A percentile compares a stretch with the other conserved stretches of the same genome.
phyloP scores from a whole-genome alignment of 306 rosid species.

The Lagenaria siceraria region DNA sequence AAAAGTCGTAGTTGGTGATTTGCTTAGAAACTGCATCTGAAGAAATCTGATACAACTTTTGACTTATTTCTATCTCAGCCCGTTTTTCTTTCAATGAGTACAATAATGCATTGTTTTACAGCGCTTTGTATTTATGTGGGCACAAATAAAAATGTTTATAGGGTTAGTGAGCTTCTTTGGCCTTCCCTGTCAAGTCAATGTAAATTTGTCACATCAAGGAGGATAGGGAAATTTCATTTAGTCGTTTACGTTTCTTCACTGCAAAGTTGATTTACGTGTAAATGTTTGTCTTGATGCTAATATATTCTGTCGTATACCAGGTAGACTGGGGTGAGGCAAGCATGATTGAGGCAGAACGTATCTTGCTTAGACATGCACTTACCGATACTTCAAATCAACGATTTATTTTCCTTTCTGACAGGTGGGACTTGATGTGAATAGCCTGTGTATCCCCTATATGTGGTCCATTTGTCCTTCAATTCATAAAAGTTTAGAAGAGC shows the following conservation, averaged over 20 bases:
- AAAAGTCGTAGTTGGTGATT: background rate
- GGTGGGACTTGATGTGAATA: slow-evolving; percentile 48
- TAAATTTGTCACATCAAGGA: background rate
- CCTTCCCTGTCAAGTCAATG: background rate
- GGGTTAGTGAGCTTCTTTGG: background rate
- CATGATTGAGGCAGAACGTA: slow-evolving; percentile 92
- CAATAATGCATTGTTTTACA: background rate
- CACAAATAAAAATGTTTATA: background rate
- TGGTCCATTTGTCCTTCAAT: background rate
- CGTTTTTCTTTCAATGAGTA: background rate
- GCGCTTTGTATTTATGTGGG: background rate
- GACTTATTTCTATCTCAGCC: background rate
- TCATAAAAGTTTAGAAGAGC: background rate
- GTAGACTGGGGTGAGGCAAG: slow-evolving; percentile 98
- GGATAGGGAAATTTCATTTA: background rate
- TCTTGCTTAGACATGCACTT: slow-evolving; percentile 77
- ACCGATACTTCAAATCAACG: slow-evolving; percentile 74
- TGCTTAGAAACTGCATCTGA: background rate
- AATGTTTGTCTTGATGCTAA: slow-evolving; percentile 6
- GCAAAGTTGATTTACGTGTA: background rate
- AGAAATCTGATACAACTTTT: background rate
- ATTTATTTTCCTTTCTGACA: slow-evolving; percentile 89
- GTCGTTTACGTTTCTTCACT: background rate
- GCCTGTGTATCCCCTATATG: background rate
- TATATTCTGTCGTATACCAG: slow-evolving; percentile 38